A percentile compares a stretch with the other conserved stretches of the same genome.
These are phyloP conservation scores for Colletotrichum lindemuthianum DNA, from an alignment of 2,329 filamentous ascomycete species.

Conservation along the genomic window DNA sequence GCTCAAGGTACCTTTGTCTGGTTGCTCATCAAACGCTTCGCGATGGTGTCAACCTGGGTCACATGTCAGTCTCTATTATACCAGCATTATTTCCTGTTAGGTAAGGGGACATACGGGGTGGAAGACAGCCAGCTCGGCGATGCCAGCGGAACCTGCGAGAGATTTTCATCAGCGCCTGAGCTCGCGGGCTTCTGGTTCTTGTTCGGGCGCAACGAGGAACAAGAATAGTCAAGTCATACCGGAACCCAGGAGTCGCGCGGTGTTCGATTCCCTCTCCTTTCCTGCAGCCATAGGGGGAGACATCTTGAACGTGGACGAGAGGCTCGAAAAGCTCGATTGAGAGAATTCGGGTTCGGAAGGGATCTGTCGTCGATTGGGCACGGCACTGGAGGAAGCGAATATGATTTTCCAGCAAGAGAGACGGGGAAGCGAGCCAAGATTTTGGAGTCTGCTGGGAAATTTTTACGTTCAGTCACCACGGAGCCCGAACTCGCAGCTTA, in stretches of 20 bases:
- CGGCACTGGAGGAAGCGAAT: constrained; percentile 17
- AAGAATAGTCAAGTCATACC: constrained; percentile 61
- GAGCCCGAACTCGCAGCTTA: constrained; percentile 33
- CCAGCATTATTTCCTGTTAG: not conserved
- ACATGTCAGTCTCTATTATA: constrained; percentile 8
- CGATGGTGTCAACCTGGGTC: constrained; percentile 91
- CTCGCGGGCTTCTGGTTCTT: not conserved
- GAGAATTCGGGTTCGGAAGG: constrained; percentile 14
- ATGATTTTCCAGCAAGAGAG: constrained; percentile 11
- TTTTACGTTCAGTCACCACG: constrained; percentile 28
- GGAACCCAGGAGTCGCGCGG: constrained; percentile 89
- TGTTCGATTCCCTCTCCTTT: constrained; percentile 83
- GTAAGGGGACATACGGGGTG: constrained; percentile 72
- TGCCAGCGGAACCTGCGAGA: constrained; percentile 82
- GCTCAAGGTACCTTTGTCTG: constrained; percentile 69
- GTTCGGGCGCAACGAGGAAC: constrained; percentile 1
- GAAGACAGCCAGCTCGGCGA: constrained; percentile 92
- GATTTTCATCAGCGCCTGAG: constrained; percentile 32
- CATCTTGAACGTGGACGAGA: constrained; percentile 54
- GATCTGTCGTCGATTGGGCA: constrained; percentile 25
- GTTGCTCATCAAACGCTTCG: constrained; percentile 99
- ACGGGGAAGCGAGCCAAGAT: constrained; percentile 19
- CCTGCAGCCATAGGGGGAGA: constrained; percentile 63
- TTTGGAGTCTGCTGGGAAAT: constrained; percentile 32
- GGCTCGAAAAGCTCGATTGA: not conserved